These are phyloP conservation scores for Calonectria crousiana DNA, from an alignment of 2,329 filamentous ascomycete genomes.

Conservation along the genomic window DNA sequence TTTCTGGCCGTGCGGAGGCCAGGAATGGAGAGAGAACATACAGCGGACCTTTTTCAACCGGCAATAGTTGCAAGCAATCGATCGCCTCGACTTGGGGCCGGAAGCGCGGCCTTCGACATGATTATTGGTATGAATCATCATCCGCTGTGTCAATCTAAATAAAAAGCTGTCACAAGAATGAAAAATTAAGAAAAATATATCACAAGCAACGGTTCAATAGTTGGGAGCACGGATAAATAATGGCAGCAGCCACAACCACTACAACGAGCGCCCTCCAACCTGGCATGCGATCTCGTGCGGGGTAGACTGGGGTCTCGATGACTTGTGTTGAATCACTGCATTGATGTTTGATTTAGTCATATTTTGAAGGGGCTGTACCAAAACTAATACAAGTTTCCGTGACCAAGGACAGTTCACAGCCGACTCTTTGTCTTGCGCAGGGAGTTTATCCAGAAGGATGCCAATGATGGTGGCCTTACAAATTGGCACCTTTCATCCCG, in stretches of 20 bases:
- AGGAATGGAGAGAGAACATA: not conserved
- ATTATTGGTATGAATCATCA: not conserved
- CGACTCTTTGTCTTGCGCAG: not conserved
- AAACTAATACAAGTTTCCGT: not conserved
- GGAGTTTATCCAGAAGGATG: not conserved
- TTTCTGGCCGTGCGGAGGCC: not conserved
- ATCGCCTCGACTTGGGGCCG: not conserved
- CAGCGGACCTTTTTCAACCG: conserved; percentile 7
- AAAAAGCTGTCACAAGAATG: not conserved
- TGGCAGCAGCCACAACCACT: not conserved
- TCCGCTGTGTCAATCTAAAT: not conserved
- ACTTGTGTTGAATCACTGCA: not conserved
- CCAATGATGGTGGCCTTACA: not conserved
- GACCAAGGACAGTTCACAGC: not conserved
- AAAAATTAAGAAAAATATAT: not conserved
- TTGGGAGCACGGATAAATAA: not conserved
- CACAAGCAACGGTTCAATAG: not conserved
- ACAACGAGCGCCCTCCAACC: not conserved
- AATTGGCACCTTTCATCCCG: not conserved
- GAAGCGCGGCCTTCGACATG: not conserved
- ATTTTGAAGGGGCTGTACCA: not conserved
- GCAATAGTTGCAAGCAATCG: conserved; percentile 5
- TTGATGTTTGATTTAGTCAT: not conserved
- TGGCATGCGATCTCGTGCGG: not conserved
- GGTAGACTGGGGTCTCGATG: not conserved